Evolutionary conservation across 371 early-diverging fungal genomes (phyloP).

Genomic region (Synchytrium microbalum): DNA sequence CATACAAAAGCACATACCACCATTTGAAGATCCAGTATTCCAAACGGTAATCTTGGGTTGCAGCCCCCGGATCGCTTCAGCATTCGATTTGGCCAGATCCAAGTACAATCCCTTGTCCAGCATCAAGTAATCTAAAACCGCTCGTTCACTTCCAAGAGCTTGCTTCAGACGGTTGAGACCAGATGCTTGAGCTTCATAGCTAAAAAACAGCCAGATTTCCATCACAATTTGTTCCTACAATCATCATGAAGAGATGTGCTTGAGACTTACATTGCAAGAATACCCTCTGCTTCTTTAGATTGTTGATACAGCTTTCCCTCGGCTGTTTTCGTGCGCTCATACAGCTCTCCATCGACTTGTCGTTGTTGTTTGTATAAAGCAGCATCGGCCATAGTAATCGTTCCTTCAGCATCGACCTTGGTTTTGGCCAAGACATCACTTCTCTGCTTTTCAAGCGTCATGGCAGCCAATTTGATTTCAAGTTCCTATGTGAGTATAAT

Average conservation of each 20-base stretch:
- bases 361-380: conserved; percentile 24
- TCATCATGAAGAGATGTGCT: too few species aligned
- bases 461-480: conserved; percentile 31
- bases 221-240: too few species aligned
- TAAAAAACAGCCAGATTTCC: too few species aligned
- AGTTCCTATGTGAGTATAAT: too few species aligned
- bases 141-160: conserved; percentile 30
- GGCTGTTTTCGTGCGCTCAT: conserved; percentile 27
- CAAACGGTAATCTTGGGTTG: conserved; percentile 47
- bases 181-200: conserved; percentile 33
- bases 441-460: conserved; percentile 35
- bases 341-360: conserved; percentile 23
- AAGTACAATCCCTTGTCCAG: conserved; percentile 39
- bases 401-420: conserved; percentile 38
- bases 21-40: conserved; percentile 33
- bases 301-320: conserved; percentile 22
- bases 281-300: conserved; percentile 27
- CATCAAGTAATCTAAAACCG: conserved; percentile 45
- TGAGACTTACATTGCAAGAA: background rate
- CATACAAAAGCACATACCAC: conserved; percentile 8
- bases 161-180: conserved; percentile 25
- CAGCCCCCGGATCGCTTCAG: conserved; percentile 42
- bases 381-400: conserved; percentile 34
- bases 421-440: conserved; percentile 34
- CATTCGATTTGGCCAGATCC: conserved; percentile 42